Conservation (phyloP, 78 protist genomes). For the Dictyostelium brefeldianum region DNA sequence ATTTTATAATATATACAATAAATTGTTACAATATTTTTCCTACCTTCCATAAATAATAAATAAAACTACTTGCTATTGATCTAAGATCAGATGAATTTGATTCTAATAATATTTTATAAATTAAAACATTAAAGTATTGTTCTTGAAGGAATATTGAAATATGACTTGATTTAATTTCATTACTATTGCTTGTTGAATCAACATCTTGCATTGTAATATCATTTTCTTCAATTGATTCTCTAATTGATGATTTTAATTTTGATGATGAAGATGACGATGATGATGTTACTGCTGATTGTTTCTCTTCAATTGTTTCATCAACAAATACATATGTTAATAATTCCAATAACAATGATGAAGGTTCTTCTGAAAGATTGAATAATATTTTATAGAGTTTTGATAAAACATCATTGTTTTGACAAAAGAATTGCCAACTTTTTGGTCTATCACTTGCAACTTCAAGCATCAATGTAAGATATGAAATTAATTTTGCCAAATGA, state of each 20-base stretch:
- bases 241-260: neutral
- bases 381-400: conserved; percentile 19
- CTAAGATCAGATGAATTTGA: conserved; percentile 45
- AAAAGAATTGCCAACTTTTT: conserved; percentile 65
- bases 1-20: conserved; percentile 1
- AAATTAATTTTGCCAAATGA: conserved; percentile 49
- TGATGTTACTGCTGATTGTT: neutral
- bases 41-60: conserved; percentile 60
- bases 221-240: neutral
- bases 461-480: conserved; percentile 23
- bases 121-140: conserved; percentile 20
- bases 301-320: conserved; percentile 7
- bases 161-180: neutral
- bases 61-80: conserved; percentile 39
- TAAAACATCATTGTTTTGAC: conserved; percentile 22
- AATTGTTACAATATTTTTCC: neutral
- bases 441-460: conserved; percentile 74
- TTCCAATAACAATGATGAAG: conserved; percentile 40
- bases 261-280: neutral
- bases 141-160: conserved; percentile 41
- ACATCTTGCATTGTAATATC: conserved; percentile 16
- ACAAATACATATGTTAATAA: conserved; percentile 65
- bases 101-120: conserved; percentile 51
- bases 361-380: conserved; percentile 41
- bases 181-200: neutral